Percentiles rank a stretch among this genome's conserved stretches.
Conservation (phyloP, 495 filamentous ascomycete genomes). For the Neurospora discreta region DNA sequence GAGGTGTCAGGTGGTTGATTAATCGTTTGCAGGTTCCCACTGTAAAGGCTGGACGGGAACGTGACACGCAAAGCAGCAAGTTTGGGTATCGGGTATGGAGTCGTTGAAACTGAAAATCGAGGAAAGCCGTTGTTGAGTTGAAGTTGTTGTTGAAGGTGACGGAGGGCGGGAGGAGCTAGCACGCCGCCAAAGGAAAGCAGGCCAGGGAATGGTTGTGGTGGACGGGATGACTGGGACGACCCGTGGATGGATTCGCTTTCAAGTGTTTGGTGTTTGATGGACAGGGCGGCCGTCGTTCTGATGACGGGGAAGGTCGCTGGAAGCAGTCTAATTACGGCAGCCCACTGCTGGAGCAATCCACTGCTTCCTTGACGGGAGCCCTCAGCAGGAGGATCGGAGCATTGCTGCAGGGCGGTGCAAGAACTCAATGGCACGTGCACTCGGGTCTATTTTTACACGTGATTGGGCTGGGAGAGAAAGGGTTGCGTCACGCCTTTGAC, state of each 20-base stretch:
- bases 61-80: neutral
- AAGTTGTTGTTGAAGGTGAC: neutral
- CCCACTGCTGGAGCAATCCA: neutral
- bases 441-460: neutral
- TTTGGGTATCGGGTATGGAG: neutral
- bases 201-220: neutral
- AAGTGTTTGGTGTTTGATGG: neutral
- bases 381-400: neutral
- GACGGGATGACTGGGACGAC: neutral
- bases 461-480: neutral
- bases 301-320: neutral
- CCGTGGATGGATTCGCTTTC: neutral
- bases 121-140: neutral
- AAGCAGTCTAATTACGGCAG: neutral
- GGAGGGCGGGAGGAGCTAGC: neutral
- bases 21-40: neutral
- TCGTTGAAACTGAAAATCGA: neutral
- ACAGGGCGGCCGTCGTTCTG: neutral
- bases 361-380: neutral
- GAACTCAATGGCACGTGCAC: neutral
- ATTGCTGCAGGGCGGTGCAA: neutral
- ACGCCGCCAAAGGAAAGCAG: neutral
- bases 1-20: neutral
- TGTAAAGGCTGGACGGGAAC: neutral
- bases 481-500: neutral